Evolutionary conservation across 2,329 filamentous ascomycete species (phyloP).

Genomic region (Alternaria arborescens): DNA sequence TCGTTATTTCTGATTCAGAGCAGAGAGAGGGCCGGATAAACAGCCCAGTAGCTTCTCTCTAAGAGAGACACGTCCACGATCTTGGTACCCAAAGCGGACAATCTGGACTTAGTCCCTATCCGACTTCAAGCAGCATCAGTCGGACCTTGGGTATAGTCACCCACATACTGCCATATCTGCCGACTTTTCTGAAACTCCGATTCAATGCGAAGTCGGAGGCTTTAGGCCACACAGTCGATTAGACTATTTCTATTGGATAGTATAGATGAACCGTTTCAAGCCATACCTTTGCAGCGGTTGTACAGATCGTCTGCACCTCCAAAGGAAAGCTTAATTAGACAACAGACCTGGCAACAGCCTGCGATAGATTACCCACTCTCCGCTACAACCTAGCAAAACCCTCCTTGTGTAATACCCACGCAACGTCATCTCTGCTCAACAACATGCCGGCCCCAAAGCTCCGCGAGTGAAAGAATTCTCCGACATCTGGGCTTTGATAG

Average conservation of each 20-base stretch:
- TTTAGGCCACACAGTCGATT: background rate
- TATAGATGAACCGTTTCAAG: background rate
- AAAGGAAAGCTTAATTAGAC: background rate
- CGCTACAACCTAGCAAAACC: background rate
- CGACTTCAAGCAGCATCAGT: background rate
- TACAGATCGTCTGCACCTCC: background rate
- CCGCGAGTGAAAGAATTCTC: constrained; percentile 6
- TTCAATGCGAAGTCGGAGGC: background rate
- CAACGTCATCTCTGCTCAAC: constrained; percentile 5
- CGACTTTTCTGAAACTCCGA: background rate
- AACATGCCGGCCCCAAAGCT: background rate
- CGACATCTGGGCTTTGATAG: constrained; percentile 1
- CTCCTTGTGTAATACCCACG: background rate
- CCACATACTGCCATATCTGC: background rate
- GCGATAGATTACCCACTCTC: constrained; percentile 6
- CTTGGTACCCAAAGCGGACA: background rate
- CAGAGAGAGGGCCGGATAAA: background rate
- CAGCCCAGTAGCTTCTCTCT: background rate
- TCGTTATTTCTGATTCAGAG: background rate
- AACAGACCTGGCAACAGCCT: background rate
- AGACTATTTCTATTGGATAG: background rate
- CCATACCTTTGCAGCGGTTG: background rate
- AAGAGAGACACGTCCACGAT: background rate
- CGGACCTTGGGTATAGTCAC: background rate
- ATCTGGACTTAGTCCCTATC: background rate